Base-by-base conservation (phyloP, 257 asterid genomes). In the Nicotiana obtusifolia region DNA sequence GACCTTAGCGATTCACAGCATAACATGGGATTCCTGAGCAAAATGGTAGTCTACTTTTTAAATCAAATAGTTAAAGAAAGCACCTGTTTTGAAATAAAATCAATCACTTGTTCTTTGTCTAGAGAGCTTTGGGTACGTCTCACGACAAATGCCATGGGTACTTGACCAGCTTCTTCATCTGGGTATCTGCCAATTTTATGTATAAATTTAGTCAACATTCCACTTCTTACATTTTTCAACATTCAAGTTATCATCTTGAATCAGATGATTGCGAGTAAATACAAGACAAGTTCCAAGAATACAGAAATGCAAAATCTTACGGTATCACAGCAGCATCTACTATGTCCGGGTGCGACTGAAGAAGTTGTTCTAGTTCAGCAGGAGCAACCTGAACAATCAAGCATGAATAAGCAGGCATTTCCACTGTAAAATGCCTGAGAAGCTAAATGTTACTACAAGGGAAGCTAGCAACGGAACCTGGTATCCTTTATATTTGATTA, bases 401-500 rank as follows among this genome's bases (percentile, higher is more conserved):
- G 20, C n/a, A 60, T 22, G 22, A 24, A 33, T 61, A 20, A 68
- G 14, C 0, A 8, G 53, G 60, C 64, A 65, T 2, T 80, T 53
- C 2, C 61, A 84, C 24, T 0, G 11, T 4, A 47, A 84, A 54
- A 35, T 54, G 60, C 16, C 2, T 52, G 52, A 8, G 26, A 33
- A 49, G 35, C 15, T 44, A 7, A 66, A n/a, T 3, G 44, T 44
- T 11, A 64, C 49, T 26, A 64, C 33, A 53, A 73, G 41, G 8
- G 44, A n/a, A 71, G 5, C 22, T n/a, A 52, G 33, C n/a, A 44
- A 52, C 14, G 35, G 17, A 53, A 89, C 94, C 94, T 89, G 92
- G 81, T 89, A 88, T 19, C 92, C 95, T 85, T 91, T 89, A 82
- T 89, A 91, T 82, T 91, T 89, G 83, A 91, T 89, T 68, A 89